A percentile compares a stretch with the other conserved stretches of the same genome.
These are phyloP conservation scores for Naematelia encephala DNA, from an alignment of 768 basidiomycete genomes.

Conservation along the genomic window DNA sequence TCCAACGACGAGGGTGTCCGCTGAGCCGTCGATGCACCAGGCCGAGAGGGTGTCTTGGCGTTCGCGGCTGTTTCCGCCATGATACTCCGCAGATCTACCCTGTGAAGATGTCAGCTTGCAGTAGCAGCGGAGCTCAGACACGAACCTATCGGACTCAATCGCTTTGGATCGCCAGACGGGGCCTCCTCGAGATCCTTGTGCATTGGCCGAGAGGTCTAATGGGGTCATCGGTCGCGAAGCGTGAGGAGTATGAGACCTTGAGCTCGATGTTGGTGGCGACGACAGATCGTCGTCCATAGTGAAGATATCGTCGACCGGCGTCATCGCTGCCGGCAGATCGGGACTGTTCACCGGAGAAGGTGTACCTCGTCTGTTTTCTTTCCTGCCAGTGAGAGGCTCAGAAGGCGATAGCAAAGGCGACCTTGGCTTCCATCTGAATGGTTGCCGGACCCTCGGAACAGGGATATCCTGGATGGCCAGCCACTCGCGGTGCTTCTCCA, in stretches of 20 bases:
- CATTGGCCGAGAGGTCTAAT: slow-evolving; percentile 23
- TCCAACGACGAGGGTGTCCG: slow-evolving; percentile 2
- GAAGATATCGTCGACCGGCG: slow-evolving; percentile 67
- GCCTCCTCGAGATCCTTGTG: slow-evolving; percentile 19
- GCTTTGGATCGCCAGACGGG: slow-evolving; percentile 26
- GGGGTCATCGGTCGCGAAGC: slow-evolving; percentile 34
- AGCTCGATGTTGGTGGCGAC: slow-evolving; percentile 38
- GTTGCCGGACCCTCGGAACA: slow-evolving; percentile 38
- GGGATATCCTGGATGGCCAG: slow-evolving; percentile 55
- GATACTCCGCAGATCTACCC: slow-evolving; percentile 77
- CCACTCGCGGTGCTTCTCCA: slow-evolving; percentile 69
- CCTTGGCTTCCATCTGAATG: slow-evolving; percentile 35
- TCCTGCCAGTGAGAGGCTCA: slow-evolving; percentile 21
- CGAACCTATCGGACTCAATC: slow-evolving; percentile 46
- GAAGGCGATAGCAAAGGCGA: slow-evolving; percentile 46
- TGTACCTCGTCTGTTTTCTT: slow-evolving; percentile 17
- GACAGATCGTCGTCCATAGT: slow-evolving; percentile 71
- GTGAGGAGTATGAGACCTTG: slow-evolving; percentile 24
- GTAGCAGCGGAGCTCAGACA: slow-evolving; percentile 5
- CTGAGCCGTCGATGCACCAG: slow-evolving; percentile 6
- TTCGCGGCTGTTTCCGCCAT: slow-evolving; percentile 68
- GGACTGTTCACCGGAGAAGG: slow-evolving; percentile 41
- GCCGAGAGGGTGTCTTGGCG: slow-evolving; percentile 19
- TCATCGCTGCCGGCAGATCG: slow-evolving; percentile 39
- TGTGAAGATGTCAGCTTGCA: slow-evolving; percentile 44